Percentiles rank a stretch among this genome's conserved stretches.
Conservation (phyloP, 2,329 filamentous ascomycete genomes). For the Monosporascus cannonballus region DNA sequence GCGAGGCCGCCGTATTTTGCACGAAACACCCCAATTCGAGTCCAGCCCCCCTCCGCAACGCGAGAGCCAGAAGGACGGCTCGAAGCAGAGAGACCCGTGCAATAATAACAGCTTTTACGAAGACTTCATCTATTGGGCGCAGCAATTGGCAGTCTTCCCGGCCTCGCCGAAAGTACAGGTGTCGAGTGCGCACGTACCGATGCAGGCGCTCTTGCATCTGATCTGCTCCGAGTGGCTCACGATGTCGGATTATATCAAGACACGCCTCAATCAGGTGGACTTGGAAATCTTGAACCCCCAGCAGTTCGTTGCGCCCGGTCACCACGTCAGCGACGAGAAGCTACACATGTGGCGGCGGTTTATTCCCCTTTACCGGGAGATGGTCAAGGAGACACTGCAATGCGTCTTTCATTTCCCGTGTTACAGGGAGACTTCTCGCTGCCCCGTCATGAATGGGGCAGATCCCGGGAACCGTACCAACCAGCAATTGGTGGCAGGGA, state of each 20-base stretch:
- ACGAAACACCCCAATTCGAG: conserved; percentile 3
- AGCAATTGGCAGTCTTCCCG: conserved; percentile 10
- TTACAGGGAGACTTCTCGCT: not conserved
- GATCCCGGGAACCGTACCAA: no score
- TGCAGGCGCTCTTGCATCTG: conserved; percentile 19
- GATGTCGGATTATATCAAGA: conserved; percentile 22
- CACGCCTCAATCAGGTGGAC: conserved; percentile 20
- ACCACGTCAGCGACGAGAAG: conserved; percentile 15
- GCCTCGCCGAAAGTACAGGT: not conserved
- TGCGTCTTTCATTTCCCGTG: conserved; percentile 9
- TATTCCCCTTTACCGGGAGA: conserved; percentile 21
- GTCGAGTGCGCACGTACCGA: conserved; percentile 8
- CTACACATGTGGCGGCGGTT: conserved; percentile 20
- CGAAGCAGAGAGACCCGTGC: not conserved
- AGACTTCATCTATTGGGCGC: conserved; percentile 21
- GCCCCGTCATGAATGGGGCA: no score
- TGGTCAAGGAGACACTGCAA: conserved; percentile 18
- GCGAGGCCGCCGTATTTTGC: conserved; percentile 19
- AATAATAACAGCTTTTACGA: conserved; percentile 12
- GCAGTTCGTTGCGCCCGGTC: conserved; percentile 10
- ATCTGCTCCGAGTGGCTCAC: conserved; percentile 21
- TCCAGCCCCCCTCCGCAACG: not conserved
- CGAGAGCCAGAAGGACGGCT: not conserved
- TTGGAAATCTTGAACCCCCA: conserved; percentile 19
- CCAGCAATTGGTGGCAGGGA: no score